Conservation (phyloP, 768 basidiomycete species). For the Boletus rubropictus region DNA sequence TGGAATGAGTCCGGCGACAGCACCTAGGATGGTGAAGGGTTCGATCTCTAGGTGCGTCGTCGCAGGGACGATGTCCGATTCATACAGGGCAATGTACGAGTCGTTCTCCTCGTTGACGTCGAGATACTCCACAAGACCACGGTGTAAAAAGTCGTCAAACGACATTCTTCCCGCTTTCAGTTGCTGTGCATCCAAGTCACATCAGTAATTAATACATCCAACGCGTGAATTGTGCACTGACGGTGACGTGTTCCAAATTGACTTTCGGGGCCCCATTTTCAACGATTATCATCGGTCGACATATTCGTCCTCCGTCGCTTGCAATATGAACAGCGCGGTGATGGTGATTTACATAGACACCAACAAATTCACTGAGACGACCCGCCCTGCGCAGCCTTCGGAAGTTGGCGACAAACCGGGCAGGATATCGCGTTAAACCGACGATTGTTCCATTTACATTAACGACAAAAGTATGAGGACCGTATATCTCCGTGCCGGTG, state of each 20-base stretch:
- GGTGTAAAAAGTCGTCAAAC: conserved; percentile 91
- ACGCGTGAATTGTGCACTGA: conserved; percentile 28
- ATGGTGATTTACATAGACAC: conserved; percentile 93
- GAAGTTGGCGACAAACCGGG: conserved; percentile 84
- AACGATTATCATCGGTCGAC: conserved; percentile 95
- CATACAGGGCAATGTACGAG: conserved; percentile 91
- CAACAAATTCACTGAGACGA: conserved; percentile 91
- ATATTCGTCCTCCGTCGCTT: conserved; percentile 95
- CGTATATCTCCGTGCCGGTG: conserved; percentile 94
- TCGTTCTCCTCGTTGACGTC: conserved; percentile 99
- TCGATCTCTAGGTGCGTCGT: conserved; percentile 98
- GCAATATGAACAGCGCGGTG: conserved; percentile 94
- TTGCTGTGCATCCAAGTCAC: conserved; percentile 40
- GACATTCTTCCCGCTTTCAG: conserved; percentile 72
- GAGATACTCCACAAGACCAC: conserved; percentile 93
- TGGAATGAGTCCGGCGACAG: conserved; percentile 96
- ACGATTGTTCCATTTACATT: conserved; percentile 96
- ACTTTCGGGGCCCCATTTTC: conserved; percentile 76
- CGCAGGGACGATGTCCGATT: conserved; percentile 69
- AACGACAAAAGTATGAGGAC: conserved; percentile 87
- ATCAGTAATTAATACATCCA: conserved; percentile 2
- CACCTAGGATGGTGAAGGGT: conserved; percentile 95
- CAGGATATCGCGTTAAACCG: conserved; percentile 82
- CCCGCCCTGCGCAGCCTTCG: conserved; percentile 89
- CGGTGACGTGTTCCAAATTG: conserved; percentile 70